These are phyloP conservation scores for Cercospora zeina DNA, from an alignment of 2,329 filamentous ascomycete genomes.

Conservation along the genomic window DNA sequence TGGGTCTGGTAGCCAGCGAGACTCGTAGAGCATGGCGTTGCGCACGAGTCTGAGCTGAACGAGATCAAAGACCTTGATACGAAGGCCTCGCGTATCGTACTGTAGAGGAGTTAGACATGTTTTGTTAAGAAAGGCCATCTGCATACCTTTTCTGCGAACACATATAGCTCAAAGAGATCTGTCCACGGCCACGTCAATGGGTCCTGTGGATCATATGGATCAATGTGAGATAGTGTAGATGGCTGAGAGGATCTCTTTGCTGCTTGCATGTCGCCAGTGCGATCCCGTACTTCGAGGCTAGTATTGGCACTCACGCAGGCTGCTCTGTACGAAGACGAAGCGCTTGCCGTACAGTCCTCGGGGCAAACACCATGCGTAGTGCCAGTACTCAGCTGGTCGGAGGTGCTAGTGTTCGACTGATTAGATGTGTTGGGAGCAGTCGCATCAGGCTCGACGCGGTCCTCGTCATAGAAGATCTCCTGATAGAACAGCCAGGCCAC, in stretches of 20 bases:
- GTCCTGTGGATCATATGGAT: slow-evolving; percentile 5
- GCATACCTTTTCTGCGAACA: slow-evolving; percentile 21
- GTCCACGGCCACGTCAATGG: slow-evolving; percentile 20
- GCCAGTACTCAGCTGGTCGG: neutral
- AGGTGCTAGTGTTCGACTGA: neutral
- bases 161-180: slow-evolving; percentile 21
- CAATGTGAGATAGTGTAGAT: neutral
- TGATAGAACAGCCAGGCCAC: slow-evolving; percentile 23
- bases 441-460: neutral
- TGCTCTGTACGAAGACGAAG: neutral
- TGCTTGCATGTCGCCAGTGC: neutral
- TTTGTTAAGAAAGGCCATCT: neutral
- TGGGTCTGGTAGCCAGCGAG: neutral
- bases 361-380: neutral
- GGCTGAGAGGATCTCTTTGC: neutral
- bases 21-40: neutral
- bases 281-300: neutral
- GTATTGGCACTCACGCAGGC: neutral
- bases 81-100: slow-evolving; percentile 21
- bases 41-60: slow-evolving; percentile 20
- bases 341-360: neutral
- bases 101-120: neutral
- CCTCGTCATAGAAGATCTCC: slow-evolving; percentile 10
- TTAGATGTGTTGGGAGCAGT: neutral
- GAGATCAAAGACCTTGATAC: slow-evolving; percentile 16